A percentile compares a stretch with the other conserved stretches of the same genome.
phyloP scores from a whole-genome alignment of 176 grass and related monocot genomes.

The Aegilops bicornis region DNA sequence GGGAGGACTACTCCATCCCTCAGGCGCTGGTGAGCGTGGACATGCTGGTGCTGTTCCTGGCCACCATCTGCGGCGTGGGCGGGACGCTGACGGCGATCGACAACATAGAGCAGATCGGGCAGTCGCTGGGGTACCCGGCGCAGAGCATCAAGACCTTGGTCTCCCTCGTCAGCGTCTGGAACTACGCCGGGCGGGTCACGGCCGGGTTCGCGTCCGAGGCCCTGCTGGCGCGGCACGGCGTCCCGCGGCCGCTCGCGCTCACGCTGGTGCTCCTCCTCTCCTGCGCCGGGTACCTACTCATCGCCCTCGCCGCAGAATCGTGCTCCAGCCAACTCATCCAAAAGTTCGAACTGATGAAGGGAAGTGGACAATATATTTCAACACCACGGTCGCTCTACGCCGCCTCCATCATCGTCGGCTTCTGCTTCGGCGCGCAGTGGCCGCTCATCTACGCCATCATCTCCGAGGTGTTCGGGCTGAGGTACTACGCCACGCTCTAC shows the following conservation, averaged over 20 bases:
- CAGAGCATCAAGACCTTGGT: slow-evolving; percentile 42
- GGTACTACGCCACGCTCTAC: neutral
- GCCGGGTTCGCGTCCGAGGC: slow-evolving; percentile 39
- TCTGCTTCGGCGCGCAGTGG: slow-evolving; percentile 90
- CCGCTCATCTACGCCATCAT: slow-evolving; percentile 37
- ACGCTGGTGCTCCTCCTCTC: neutral
- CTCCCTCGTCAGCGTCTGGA: slow-evolving; percentile 56
- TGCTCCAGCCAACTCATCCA: no score
- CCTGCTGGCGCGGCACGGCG: neutral
- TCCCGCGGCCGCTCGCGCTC: neutral
- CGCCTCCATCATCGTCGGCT: neutral
- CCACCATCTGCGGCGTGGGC: slow-evolving; percentile 35
- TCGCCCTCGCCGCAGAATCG: neutral
- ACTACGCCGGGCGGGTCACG: slow-evolving; percentile 41
- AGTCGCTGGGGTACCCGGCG: slow-evolving; percentile 35
- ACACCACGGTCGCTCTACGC: neutral
- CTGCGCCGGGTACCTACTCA: neutral
- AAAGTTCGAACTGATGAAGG: no score
- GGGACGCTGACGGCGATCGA: slow-evolving; percentile 54
- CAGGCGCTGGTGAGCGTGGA: slow-evolving; percentile 48
- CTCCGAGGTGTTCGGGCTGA: neutral
- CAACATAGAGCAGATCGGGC: slow-evolving; percentile 56
- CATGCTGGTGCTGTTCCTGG: slow-evolving; percentile 40
- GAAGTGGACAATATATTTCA: no score
- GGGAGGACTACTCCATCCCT: slow-evolving; percentile 21